A percentile compares a stretch with the other conserved stretches of the same genome.
Evolutionary conservation across 176 grass and related monocot species (phyloP).

Genomic region (Pontederia crassipes): DNA sequence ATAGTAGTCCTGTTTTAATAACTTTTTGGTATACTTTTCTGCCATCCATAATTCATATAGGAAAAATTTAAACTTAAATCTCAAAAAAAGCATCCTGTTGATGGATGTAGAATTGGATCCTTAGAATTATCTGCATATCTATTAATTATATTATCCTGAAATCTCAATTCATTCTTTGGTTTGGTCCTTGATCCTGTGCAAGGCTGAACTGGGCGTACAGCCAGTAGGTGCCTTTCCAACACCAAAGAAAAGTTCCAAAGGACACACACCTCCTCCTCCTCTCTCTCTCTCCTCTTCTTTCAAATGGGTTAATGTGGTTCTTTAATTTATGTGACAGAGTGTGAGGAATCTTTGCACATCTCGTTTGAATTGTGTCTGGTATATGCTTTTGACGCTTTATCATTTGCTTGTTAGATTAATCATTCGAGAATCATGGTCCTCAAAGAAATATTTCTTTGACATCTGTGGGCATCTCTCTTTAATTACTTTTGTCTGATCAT

Average conservation of each 20-base stretch:
- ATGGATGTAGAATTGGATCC: constrained; percentile 13
- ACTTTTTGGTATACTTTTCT: too few species aligned
- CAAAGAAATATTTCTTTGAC: constrained; percentile 18
- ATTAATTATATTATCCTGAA: constrained; percentile 3
- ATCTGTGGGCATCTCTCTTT: constrained; percentile 36
- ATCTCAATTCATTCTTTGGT: constrained; percentile 11
- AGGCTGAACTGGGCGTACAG: constrained; percentile 15
- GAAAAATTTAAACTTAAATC: too few species aligned
- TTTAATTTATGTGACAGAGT: constrained; percentile 4
- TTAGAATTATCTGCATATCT: constrained; percentile 55
- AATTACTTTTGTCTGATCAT: not conserved
- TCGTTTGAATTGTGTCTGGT: constrained; percentile 77
- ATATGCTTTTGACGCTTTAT: constrained; percentile 73
- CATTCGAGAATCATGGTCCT: constrained; percentile 43
- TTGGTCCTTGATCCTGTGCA: constrained; percentile 22
- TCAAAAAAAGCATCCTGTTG: too few species aligned
- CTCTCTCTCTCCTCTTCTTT: constrained; percentile 34
- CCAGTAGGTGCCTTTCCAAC: constrained; percentile 52
- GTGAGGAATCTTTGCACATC: constrained; percentile 39
- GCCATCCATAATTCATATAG: too few species aligned
- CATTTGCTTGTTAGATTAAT: constrained; percentile 43
- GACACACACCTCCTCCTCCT: too few species aligned
- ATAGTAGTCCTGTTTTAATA: too few species aligned
- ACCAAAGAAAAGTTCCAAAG: constrained; percentile 40
- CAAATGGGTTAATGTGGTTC: constrained; percentile 9